Evolutionary conservation across 1,284 basidiomycete species (phyloP), one percentile per base, ranked within the genome.

Genomic region (Apiotrichum porosum): DNA sequence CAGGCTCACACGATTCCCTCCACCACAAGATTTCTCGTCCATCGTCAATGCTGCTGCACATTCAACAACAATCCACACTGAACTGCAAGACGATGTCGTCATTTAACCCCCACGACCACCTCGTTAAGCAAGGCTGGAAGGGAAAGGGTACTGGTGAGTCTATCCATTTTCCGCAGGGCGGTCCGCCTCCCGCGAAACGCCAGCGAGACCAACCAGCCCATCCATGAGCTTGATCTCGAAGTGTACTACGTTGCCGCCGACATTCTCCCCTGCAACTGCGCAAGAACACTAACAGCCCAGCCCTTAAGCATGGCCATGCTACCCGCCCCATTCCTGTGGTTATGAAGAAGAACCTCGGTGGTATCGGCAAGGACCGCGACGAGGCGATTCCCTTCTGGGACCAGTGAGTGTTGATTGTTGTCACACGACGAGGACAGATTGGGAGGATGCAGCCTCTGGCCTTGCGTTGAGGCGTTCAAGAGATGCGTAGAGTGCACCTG

Each of bases 311-410:
- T 15, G 70, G 69, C 24, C 72, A 72, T 43, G 56, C 69, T 8
- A 68, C 68, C 17, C 79, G 82, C 17, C 91, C 90, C 3, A 74
- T 95, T 38, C 78, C 83, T 2, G 81, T 92, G 32, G 79, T 84
- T 1, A 85, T 87, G 69, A 94, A 94, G 78, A 87, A 85, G 75
- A 86, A 79, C 5, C 76, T 93, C 18, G 74, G 81, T 15, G 91
- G 91, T 1, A 74, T 95, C 45, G 91, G 91, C 46, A 90, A 88
- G 68, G 89, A 94, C 70, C 79, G 90, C 54, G 90, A 93, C 66
- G 89, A 91, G 59, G 87, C 88, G 0, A 90, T 92, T 66, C 88
- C 88, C 39, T 95, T 94, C 80, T 95, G 90, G 90, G 90, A 95
- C 69, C 88, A 92, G 89, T 92, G 61, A 69, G 85, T 80, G 24